A percentile compares a stretch with the other conserved stretches of the same genome.
These are phyloP conservation scores for Periconia macrospinosa DNA, from an alignment of 2,329 filamentous ascomycete species.

Conservation along the genomic window DNA sequence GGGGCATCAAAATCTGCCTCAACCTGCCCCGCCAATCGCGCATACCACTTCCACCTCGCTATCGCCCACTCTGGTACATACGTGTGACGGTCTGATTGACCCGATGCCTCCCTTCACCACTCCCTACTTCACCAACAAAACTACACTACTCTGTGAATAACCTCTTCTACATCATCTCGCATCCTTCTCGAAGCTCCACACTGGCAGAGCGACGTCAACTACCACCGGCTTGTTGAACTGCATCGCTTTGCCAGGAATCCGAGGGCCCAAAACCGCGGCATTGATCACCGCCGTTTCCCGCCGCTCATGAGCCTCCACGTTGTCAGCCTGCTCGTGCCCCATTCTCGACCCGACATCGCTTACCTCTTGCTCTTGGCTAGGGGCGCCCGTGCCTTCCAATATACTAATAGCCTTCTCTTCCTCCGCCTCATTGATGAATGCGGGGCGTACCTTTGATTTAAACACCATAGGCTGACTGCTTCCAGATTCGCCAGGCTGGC, in stretches of 20 bases:
- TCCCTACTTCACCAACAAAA: neutral
- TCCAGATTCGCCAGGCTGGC: constrained; percentile 20
- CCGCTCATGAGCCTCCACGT: constrained; percentile 19
- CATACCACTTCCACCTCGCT: neutral
- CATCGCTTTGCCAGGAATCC: constrained; percentile 59
- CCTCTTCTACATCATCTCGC: constrained; percentile 14
- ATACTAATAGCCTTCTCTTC: neutral
- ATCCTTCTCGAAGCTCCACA: constrained; percentile 46
- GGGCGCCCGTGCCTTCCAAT: too few relatives aligned
- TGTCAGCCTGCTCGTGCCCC: constrained; percentile 8
- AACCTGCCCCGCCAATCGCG: constrained; percentile 12
- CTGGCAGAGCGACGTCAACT: constrained; percentile 75
- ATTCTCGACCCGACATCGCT: constrained; percentile 18
- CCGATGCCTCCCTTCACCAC: neutral
- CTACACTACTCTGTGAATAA: neutral
- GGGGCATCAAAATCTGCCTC: constrained; percentile 21
- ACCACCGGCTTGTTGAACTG: constrained; percentile 77
- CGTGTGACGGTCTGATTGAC: constrained; percentile 21
- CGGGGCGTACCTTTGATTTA: constrained; percentile 25
- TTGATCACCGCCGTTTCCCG: constrained; percentile 78
- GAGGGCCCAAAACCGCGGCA: constrained; percentile 71
- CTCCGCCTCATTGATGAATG: constrained; percentile 23
- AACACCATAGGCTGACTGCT: constrained; percentile 24
- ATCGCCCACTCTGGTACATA: constrained; percentile 6
- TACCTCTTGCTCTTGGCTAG: too few relatives aligned